Evolutionary conservation across 2,329 filamentous ascomycete species (phyloP), one percentile per base, ranked within the genome.

Genomic region (Alternaria brassicae): DNA sequence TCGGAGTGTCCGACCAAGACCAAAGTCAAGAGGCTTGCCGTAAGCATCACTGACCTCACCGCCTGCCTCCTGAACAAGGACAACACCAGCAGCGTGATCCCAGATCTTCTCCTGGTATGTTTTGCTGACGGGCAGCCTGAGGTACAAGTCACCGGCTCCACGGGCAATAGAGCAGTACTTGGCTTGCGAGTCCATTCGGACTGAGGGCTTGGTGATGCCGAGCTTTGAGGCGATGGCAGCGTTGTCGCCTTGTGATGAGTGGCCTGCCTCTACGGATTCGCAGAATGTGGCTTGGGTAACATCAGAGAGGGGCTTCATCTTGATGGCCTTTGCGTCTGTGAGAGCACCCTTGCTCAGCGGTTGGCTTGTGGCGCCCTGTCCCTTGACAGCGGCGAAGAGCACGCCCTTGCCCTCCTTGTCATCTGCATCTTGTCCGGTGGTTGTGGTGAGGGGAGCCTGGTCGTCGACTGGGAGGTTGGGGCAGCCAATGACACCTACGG

Each of bases 71-170:
- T 93, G 86, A 39, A 98, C 95, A 67, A 99, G 93, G 59, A 99
- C 81, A 72, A 97, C 93, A 39, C 95, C 95, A 12, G 94, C 95
- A 17, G 95, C 95, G 78, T 99, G 95, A 76, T 99, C 95, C 95
- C 95, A 99, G 69, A 99, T 99, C 87, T 99, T 99, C 85, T 99
- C 95, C 78, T 96, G 88, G 81, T 99, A 99, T 53, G 90, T 89
- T 69, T 89, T 90, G 76, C 87, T 91, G 27, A 92, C 90, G 3
- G 95, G 95, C 58, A 99, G 82, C 53, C 96, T 87, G 58, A 99
- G 85, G 81, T 99, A 99, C 66, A 99, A 89, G 75, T 99, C 95
- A 49, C 93, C 95, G 5, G 93, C 93, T 44, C 95, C 95, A 63
- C 95, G 86, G 34, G 95, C 95, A 76, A 99, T 96, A 34, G 91